Conservation (phyloP, 768 basidiomycete species). For the Arthromyces matolae region DNA sequence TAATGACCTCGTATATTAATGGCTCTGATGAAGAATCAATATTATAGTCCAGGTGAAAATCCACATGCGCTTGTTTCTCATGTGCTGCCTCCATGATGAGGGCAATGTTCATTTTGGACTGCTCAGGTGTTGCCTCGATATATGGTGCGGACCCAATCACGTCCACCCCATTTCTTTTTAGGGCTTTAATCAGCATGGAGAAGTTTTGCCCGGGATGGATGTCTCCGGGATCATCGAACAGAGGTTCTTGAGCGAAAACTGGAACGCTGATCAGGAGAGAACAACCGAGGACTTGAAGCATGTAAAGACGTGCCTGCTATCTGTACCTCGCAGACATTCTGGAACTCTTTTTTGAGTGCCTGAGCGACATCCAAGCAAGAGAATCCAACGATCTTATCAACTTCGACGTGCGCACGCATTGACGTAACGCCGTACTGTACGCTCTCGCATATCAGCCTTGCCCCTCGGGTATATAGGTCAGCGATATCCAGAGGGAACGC, state of each 20-base stretch:
- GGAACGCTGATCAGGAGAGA: constrained; percentile 12
- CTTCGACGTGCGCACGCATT: constrained; percentile 68
- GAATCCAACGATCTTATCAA: constrained; percentile 51
- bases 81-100: constrained; percentile 48
- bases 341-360: constrained; percentile 42
- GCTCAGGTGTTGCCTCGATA: constrained; percentile 47
- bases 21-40: constrained; percentile 47
- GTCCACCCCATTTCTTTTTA: constrained; percentile 35
- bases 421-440: constrained; percentile 59
- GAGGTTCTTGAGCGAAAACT: constrained; percentile 63
- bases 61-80: constrained; percentile 39
- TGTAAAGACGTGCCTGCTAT: constrained; percentile 46
- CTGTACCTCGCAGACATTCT: constrained; percentile 49
- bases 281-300: constrained; percentile 9
- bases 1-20: constrained; percentile 53
- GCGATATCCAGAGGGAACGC: constrained; percentile 37
- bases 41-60: constrained; percentile 71
- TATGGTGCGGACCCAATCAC: constrained; percentile 66
- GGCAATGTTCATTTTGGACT: constrained; percentile 50
- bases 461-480: constrained; percentile 51
- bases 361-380: constrained; percentile 52
- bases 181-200: constrained; percentile 41
- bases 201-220: constrained; percentile 41
- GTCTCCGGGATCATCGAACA: constrained; percentile 37
- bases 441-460: constrained; percentile 52